Evolutionary conservation across 2,329 filamentous ascomycete genomes (phyloP).

Genomic region (Penicillium sp.): DNA sequence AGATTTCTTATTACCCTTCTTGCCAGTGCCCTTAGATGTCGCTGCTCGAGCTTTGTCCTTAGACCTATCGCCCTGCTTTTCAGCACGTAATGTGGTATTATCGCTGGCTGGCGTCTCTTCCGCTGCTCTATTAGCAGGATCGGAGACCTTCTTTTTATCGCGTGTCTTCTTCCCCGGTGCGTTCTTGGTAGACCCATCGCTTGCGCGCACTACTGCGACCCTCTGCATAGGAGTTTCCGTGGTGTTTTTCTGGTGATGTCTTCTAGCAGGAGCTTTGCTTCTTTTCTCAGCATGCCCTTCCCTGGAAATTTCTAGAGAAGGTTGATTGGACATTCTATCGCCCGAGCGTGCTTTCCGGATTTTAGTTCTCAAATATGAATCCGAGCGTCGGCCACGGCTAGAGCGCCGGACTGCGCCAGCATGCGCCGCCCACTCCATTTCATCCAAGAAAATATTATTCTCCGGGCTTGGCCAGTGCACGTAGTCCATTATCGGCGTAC

Average conservation of each 20-base stretch:
- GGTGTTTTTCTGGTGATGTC: not conserved
- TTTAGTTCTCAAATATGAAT: not conserved
- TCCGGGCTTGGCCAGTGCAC: not conserved
- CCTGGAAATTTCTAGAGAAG: not conserved
- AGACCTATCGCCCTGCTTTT: not conserved
- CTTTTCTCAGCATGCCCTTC: not conserved
- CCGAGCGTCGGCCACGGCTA: not conserved
- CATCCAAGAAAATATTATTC: not conserved
- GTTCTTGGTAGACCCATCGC: not conserved
- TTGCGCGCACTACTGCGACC: not conserved
- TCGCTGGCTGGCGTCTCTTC: not conserved
- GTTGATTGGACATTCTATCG: too few species aligned
- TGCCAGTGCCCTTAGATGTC: not conserved
- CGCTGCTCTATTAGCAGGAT: not conserved
- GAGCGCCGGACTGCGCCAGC: not conserved
- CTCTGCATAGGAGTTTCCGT: not conserved
- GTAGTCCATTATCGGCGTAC: not conserved
- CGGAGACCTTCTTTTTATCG: not conserved
- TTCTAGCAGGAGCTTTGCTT: not conserved
- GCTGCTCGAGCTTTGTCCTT: not conserved
- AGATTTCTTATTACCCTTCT: not conserved
- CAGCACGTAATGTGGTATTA: not conserved
- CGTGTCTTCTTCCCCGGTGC: not conserved
- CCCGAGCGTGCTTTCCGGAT: not conserved
- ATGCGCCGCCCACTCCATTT: not conserved